Percentiles rank a stretch among this genome's conserved stretches.
Conservation (phyloP, 768 basidiomycete species). For the Panaeolus cyanescens region DNA sequence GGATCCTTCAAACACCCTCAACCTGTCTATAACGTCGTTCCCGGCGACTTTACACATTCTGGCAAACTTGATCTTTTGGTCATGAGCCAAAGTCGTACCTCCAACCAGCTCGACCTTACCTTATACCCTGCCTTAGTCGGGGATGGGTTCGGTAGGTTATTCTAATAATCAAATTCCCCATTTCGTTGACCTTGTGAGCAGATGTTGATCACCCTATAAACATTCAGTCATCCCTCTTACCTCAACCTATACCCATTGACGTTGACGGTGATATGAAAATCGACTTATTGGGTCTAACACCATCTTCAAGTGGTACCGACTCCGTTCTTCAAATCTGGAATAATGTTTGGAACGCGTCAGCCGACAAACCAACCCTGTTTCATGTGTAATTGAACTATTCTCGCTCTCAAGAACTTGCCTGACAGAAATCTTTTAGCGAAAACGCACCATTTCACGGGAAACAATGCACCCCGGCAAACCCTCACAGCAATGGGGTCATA, state of each 20-base stretch:
- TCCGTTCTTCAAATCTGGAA: slow-evolving; percentile 70
- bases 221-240: slow-evolving; percentile 62
- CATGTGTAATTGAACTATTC: slow-evolving; percentile 53
- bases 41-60: slow-evolving; percentile 92
- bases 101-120: slow-evolving; percentile 59
- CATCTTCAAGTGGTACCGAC: slow-evolving; percentile 34
- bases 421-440: slow-evolving; percentile 35
- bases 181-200: slow-evolving; percentile 15
- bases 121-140: slow-evolving; percentile 67
- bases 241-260: slow-evolving; percentile 89
- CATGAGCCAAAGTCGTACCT: slow-evolving; percentile 64
- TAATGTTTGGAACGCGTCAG: slow-evolving; percentile 74
- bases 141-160: slow-evolving; percentile 65
- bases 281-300: slow-evolving; percentile 75
- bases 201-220: slow-evolving; percentile 46
- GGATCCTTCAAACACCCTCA: slow-evolving; percentile 54
- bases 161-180: not conserved
- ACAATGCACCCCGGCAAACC: slow-evolving; percentile 79
- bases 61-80: slow-evolving; percentile 90
- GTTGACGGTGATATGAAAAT: slow-evolving; percentile 87
- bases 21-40: slow-evolving; percentile 79
- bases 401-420: not conserved
- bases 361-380: slow-evolving; percentile 56
- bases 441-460: slow-evolving; percentile 61
- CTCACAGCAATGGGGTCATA: slow-evolving; percentile 93